Base-by-base conservation (phyloP, 2,329 filamentous ascomycete species). In the Fusarium sp. region DNA sequence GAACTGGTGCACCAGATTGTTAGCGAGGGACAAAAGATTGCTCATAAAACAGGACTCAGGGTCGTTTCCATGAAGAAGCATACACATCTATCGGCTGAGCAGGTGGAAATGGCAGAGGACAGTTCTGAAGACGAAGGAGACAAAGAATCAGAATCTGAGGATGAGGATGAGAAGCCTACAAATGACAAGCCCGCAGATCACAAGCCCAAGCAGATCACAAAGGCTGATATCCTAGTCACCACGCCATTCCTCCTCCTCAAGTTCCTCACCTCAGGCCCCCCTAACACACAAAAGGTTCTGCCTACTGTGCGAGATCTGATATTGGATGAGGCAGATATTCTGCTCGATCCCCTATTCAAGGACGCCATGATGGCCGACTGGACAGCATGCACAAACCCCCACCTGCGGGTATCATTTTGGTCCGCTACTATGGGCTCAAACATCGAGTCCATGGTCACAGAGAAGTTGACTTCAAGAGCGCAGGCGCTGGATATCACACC, bases 381-480 rank as follows among this genome's bases (percentile, higher is more conserved):
- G 94, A 87, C 88, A 41, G 87, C 92, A 5, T 95, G 95, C 77
- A 89, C 83, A 4, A 89, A 90, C 70, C 83, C 87, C 5, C 80
- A 84, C n/a, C 83, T 98, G 10, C 87, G 89, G 24, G 84, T 93
- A 5, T 93, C 92, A 11, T 89, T 97, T 62, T 99, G 95, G 94
- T 98, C 96, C 15, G 96, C 96, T 15, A 99, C 96, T 0, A 97
- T 99, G 90, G 93, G 92, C 5, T 97, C 95, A 17, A 96, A 91
- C 71, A 92, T 98, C 41, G 96, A 99, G 80, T 84, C 89, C 20
- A 83, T 97, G 9, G 87, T 93, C 46, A 86, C 86, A 8, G 86
- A 88, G n/a, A 90, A 90, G 15, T 86, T 96, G 50, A 81, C 84
- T 39, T 80, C 83, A 10, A 85, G 89, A 35, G 84, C 79, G 50